Evolutionary conservation across 106 monocot genomes (phyloP).

Genomic region (Allium fistulosum): DNA sequence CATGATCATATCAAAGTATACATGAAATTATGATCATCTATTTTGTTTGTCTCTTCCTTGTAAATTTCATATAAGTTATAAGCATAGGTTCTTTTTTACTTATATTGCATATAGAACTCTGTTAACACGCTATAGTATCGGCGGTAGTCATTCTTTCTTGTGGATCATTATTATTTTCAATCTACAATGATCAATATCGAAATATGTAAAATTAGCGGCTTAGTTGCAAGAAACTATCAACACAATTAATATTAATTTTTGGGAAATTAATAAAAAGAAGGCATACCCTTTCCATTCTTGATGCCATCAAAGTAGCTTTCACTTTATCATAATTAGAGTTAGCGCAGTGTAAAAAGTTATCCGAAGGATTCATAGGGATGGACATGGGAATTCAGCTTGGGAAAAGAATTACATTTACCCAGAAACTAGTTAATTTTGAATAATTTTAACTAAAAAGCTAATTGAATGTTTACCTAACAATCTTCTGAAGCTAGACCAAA

Average conservation of each 20-base stretch:
- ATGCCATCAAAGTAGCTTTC: conserved; percentile 44
- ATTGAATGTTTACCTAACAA: conserved; percentile 34
- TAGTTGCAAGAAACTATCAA: too few species aligned
- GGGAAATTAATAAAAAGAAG: background rate
- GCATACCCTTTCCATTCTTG: background rate
- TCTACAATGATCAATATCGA: background rate
- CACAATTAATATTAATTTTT: background rate
- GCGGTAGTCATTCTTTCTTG: conserved; percentile 1
- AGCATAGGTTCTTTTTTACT: background rate
- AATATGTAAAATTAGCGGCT: too few species aligned
- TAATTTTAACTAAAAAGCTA: background rate
- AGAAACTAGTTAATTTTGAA: background rate
- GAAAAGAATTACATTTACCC: conserved; percentile 49
- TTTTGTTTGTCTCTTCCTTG: too few species aligned
- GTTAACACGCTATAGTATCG: background rate
- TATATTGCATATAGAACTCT: background rate
- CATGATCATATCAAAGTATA: too few species aligned
- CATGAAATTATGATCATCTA: background rate
- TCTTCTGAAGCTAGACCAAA: conserved; percentile 74
- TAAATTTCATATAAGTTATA: too few species aligned
- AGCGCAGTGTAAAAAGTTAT: conserved; percentile 53
- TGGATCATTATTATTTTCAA: conserved; percentile 35
- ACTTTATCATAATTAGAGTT: conserved; percentile 65
- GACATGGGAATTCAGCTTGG: conserved; percentile 76
- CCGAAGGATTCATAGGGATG: conserved; percentile 59